phyloP scores from a whole-genome alignment of 768 basidiomycete species.

The Termitomyces eurrhizus region DNA sequence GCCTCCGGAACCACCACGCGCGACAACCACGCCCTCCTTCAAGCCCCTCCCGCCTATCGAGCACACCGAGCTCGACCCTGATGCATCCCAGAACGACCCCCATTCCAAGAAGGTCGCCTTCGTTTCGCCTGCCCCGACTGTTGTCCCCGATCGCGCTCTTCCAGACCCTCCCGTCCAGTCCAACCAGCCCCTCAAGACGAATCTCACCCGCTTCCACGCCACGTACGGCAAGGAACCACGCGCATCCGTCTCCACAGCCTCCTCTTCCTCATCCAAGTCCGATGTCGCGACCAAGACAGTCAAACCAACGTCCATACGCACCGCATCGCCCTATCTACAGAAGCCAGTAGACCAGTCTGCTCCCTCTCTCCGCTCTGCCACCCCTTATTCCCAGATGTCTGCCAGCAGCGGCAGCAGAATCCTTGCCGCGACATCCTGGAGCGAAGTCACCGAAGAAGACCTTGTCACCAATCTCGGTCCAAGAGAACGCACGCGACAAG shows the following conservation, averaged over 20 bases:
- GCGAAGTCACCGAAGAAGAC: slow-evolving; percentile 91
- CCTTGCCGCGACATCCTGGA: slow-evolving; percentile 81
- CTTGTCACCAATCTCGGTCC: slow-evolving; percentile 91
- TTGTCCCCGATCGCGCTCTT: slow-evolving; percentile 51
- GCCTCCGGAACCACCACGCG: slow-evolving; percentile 44
- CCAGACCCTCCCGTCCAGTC: slow-evolving; percentile 32
- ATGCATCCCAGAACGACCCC: background rate
- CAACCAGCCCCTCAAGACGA: slow-evolving; percentile 52
- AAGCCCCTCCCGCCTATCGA: slow-evolving; percentile 60
- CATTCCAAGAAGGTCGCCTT: slow-evolving; percentile 86
- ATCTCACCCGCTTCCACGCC: slow-evolving; percentile 74
- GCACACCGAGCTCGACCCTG: slow-evolving; percentile 7
- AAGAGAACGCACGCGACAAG: slow-evolving; percentile 91
- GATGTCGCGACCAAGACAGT: slow-evolving; percentile 46
- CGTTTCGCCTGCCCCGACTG: slow-evolving; percentile 73
- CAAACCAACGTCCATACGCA: slow-evolving; percentile 58
- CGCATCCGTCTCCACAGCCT: slow-evolving; percentile 59
- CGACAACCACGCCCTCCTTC: slow-evolving; percentile 31
- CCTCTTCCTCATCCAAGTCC: slow-evolving; percentile 55
- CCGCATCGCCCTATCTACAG: slow-evolving; percentile 56
- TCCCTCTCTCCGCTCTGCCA: slow-evolving; percentile 73
- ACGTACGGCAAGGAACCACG: slow-evolving; percentile 68
- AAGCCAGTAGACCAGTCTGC: slow-evolving; percentile 44
- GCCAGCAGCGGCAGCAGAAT: slow-evolving; percentile 65
- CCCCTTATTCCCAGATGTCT: slow-evolving; percentile 80